Base-by-base conservation (phyloP, 2,329 filamentous ascomycete genomes). In the Pseudogymnoascus pannorum region DNA sequence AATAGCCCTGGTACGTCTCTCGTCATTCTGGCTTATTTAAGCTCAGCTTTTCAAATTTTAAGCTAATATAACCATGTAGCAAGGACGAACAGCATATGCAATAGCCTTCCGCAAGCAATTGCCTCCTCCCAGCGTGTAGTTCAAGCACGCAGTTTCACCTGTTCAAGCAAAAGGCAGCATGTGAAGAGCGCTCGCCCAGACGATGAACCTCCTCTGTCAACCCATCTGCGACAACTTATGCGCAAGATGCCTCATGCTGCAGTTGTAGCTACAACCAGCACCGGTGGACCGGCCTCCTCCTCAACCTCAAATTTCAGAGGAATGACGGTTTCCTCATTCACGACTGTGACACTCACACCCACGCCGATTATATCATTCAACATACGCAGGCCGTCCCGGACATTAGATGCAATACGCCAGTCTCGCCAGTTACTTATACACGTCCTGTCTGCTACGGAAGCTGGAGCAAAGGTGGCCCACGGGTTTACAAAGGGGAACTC, bases 301-400 rank as follows among this genome's bases (percentile, higher is more conserved):
- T 48, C 58, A 16, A 18, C 16, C 20, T 42, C 36, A 12, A 31
- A 61, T 8, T 63, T 59, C 36, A 60, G 67, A 26, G 70, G 68
- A 5, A 72, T 72, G 66, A 69, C 71, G 7, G 42, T 73, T n/a
- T 73, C 71, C 4, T 72, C 71, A 4, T 71, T 73, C 59, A 71
- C 66, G 1, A 70, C 70, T 6, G 60, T 72, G 2, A 67, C 69
- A 2, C 63, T 73, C 7, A 63, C 63, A n/a, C 69, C 69, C 4
- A 36, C 61, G 6, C 71, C 71, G 5, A 67, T 71, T 8, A 60
- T 72, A n/a, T 68, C 69, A 14, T 72, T 73, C 61, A 73, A 73
- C 35, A 69, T 72, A 51, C 63, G 66, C 18, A 61, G 57, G n/a
- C 71, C 70, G 6, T 71, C 69, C 1, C 59, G 62, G 6, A 73